Percentiles rank a stretch among this genome's conserved stretches.
phyloP scores from a whole-genome alignment of 768 basidiomycete species.

The Fibroporia radiculosa region DNA sequence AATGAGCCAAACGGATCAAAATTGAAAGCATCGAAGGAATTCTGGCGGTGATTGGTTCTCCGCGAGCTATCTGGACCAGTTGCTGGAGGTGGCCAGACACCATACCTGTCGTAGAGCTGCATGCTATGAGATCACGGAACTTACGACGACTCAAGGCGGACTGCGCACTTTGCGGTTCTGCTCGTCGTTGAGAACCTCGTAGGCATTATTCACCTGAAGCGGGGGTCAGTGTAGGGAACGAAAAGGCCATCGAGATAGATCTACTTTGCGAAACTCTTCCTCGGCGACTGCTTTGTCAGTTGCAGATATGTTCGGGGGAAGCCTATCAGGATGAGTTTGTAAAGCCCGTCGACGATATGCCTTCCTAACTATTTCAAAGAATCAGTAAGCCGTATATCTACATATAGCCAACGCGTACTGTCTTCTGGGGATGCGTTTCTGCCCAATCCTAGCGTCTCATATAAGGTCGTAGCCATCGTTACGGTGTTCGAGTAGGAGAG shows the following conservation, averaged over 20 bases:
- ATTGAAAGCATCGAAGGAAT: conserved; percentile 32
- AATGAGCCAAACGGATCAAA: conserved; percentile 21
- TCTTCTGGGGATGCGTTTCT: conserved; percentile 53
- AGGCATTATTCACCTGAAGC: conserved; percentile 64
- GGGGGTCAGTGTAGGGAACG: neutral
- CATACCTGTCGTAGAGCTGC: conserved; percentile 62
- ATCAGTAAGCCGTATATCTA: neutral
- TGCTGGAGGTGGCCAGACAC: conserved; percentile 64
- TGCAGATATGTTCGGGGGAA: conserved; percentile 45
- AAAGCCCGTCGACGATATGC: conserved; percentile 73
- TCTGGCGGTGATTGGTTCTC: conserved; percentile 2
- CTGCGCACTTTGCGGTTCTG: conserved; percentile 45
- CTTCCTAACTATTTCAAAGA: conserved; percentile 48
- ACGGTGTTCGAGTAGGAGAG: neutral
- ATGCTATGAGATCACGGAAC: neutral
- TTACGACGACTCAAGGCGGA: neutral
- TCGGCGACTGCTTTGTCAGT: conserved; percentile 54
- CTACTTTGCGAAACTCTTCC: conserved; percentile 44
- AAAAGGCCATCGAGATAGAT: conserved; percentile 15
- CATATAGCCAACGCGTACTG: conserved; percentile 33
- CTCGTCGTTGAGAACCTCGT: conserved; percentile 62
- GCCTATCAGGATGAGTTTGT: conserved; percentile 69
- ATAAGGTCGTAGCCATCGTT: conserved; percentile 29
- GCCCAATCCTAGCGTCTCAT: conserved; percentile 51
- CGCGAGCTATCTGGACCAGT: conserved; percentile 8